Base-by-base conservation (phyloP, 306 rosid genomes). In the Quercus gilva region DNA sequence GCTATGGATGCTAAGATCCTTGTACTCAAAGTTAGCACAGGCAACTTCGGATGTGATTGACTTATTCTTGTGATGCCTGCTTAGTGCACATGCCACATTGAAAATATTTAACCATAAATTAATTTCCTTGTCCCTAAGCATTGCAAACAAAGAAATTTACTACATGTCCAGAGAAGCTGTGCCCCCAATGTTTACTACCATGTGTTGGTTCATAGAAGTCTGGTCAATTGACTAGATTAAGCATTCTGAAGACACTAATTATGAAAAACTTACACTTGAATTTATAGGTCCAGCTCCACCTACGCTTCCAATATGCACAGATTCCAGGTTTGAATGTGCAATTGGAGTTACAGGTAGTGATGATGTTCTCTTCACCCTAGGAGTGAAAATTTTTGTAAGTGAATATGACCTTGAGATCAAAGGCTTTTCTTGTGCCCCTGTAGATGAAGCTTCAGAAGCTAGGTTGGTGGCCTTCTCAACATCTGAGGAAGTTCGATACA, bases 311-410 rank as follows among this genome's bases (percentile, higher is more conserved):
- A 74, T 84, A 15, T 84, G 89, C 80, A 81, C 78, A 78, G 89
- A 88, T 58, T 92, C 98, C 1, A 80, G 72, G 71, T 82, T 86
- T 55, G 84, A 81, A 71, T 76, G 88, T 45, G 80, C 88, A 76
- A 91, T 26, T 83, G 92, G 96, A 84, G 92, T 92, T 4, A 87
- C 97, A 1, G 99, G 99, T 15, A 96, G 89, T 8, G 99, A 96
- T 19, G 98, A 90, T 1, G 99, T 88, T 74, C 95, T 86, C 80
- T 91, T 91, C 76, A 90, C 88, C 88, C 85, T 86, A 52, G 97
- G 89, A 1, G 91, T 86, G 75, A 95, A 93, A 5, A 95, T 85
- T 74, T 88, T 95, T 12, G 89, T 81, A 23, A 93, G 82, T 23
- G 99, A 95, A 79, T 90, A 79, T 65, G 99, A 89, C 81, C 92